Base-by-base conservation (phyloP, 2,329 filamentous ascomycete species). In the Pyricularia sp. region DNA sequence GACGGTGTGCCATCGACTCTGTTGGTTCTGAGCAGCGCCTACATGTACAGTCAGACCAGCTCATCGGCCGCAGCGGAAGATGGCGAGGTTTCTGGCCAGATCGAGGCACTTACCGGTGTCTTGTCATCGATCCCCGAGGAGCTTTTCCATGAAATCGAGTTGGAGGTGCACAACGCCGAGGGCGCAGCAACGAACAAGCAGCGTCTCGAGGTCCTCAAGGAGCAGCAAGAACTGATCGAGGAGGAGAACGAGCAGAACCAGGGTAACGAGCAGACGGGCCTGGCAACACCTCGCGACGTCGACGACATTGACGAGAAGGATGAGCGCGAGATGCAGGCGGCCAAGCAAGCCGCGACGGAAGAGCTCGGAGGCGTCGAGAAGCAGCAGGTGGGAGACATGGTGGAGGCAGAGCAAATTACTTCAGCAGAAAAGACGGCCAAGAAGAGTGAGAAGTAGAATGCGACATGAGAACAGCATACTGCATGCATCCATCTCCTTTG, bases 111-210 rank as follows among this genome's bases (percentile, higher is more conserved):
- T 66, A 92, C 94, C 70, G 92, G 93, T 69, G 95, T 99, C 5
- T 84, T 99, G 59, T 96, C 92, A 59, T 94, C 92, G 70, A 98
- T 99, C 71, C 95, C 95, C 3, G 95, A 99, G 80, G 95, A 99
- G 79, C 86, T 99, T 59, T 99, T 96, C 92, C 95, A 99, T 84
- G 95, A 99, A 83, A 97, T 99, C 72, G 95, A 98, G 81, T 90
- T 99, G 36, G 95, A 99, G 82, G 93, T 99, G 11, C 93, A 97
- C 85, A 97, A 90, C 71, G 94, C 94, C 66, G 95, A 99, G 81
- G 95, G 95, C 71, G 94, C 94, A 12, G 95, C 95, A 28, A 99
- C 95, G 73, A 99, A 99, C 87, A 97, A 96, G 86, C 95, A 98
- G 84, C 91, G 95, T 78, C 90, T 99, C 61, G 95, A 99, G 83